These are phyloP conservation scores for Dillenia turbinata DNA, from an alignment of 164 flowering plant genomes.

Conservation along the genomic window DNA sequence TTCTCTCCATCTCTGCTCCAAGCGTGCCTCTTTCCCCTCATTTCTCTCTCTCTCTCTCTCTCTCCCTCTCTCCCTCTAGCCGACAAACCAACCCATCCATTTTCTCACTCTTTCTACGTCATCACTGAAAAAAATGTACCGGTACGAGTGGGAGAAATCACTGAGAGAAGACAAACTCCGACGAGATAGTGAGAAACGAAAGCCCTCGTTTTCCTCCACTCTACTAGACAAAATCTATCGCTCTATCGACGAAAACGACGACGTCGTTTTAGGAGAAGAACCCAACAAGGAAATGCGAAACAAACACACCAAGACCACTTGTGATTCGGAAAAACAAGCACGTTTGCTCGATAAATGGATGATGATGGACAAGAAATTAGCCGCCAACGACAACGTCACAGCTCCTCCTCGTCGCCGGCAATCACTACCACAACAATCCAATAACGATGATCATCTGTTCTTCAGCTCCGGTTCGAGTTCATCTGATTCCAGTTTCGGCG, in stretches of 20 bases:
- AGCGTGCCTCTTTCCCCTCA: slow-evolving; percentile 31
- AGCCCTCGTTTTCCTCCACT: slow-evolving; percentile 80
- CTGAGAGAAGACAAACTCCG: background rate
- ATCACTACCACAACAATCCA: slow-evolving; percentile 2
- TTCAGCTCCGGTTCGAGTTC: slow-evolving; percentile 44
- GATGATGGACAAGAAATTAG: slow-evolving; percentile 27
- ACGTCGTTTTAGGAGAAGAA: too few relatives aligned
- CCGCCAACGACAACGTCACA: slow-evolving; percentile 25
- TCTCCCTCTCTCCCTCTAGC: slow-evolving; percentile 10
- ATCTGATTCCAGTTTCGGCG: slow-evolving; percentile 57
- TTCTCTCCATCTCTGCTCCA: background rate
- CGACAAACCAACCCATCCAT: background rate
- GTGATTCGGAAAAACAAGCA: slow-evolving; percentile 22
- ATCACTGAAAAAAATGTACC: slow-evolving; percentile 22
- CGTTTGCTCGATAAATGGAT: slow-evolving; percentile 57
- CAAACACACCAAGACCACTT: too few relatives aligned
- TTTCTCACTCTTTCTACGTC: too few relatives aligned
- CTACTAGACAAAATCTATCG: slow-evolving; percentile 86
- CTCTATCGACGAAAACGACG: slow-evolving; percentile 64
- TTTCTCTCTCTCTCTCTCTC: background rate
- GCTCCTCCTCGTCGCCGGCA: slow-evolving; percentile 27
- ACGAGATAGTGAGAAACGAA: slow-evolving; percentile 13
- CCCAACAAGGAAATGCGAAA: too few relatives aligned
- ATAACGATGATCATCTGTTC: background rate
- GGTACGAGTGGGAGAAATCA: slow-evolving; percentile 15